Evolutionary conservation across 2,329 filamentous ascomycete genomes (phyloP).

Genomic region (Neopestalotiopsis rosae): DNA sequence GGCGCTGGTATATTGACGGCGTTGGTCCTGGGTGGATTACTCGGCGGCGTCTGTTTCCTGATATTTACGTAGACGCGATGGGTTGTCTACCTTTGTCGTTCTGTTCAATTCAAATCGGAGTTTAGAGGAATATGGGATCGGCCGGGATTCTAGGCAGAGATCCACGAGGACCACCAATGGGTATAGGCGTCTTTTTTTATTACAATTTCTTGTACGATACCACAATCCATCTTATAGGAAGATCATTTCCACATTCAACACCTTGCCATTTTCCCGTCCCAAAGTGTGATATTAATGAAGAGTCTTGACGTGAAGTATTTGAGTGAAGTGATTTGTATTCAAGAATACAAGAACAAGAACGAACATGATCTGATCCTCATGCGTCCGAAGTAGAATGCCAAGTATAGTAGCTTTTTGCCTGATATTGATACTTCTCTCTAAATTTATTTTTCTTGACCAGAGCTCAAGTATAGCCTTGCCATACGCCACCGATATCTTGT

Average conservation of each 20-base stretch:
- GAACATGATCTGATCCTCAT: too few relatives aligned
- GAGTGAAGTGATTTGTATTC: too few relatives aligned
- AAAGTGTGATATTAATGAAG: background rate
- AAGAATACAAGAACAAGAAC: too few relatives aligned
- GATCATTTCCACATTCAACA: background rate
- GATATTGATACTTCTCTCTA: too few relatives aligned
- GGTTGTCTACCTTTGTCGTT: background rate
- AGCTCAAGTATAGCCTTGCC: too few relatives aligned
- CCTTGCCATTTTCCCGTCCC: background rate
- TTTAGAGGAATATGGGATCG: background rate
- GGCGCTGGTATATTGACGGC: constrained; percentile 49
- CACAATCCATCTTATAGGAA: background rate
- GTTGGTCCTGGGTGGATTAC: constrained; percentile 27
- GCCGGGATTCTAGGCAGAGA: background rate
- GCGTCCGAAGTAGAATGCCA: too few relatives aligned
- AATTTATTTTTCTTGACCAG: too few relatives aligned
- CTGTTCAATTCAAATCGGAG: background rate
- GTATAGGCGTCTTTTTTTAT: background rate
- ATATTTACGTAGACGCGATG: background rate
- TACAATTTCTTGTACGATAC: background rate
- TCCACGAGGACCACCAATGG: background rate
- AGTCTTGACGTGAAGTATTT: too few relatives aligned
- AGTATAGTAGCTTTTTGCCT: too few relatives aligned
- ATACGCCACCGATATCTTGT: too few relatives aligned
- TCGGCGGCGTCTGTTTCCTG: constrained; percentile 4